phyloP scores from a whole-genome alignment of 208 protist species.

The Leishmania aethiopica region DNA sequence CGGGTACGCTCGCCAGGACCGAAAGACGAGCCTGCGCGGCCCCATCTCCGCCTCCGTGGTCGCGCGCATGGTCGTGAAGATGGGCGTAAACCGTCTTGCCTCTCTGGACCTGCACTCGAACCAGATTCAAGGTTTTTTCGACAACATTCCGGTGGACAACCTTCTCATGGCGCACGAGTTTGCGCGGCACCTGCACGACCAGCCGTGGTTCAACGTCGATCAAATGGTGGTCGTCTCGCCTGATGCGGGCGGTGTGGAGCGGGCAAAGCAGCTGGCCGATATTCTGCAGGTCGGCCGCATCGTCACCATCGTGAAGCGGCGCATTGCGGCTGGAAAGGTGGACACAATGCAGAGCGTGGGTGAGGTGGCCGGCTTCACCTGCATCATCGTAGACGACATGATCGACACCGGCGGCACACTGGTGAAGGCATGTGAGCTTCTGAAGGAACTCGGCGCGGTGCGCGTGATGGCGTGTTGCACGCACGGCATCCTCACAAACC shows the following conservation, averaged over 20 bases:
- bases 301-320: constrained; percentile 95
- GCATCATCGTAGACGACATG: constrained; percentile 97
- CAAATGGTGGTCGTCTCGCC: constrained; percentile 94
- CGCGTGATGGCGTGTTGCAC: constrained; percentile 94
- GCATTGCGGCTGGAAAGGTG: constrained; percentile 78
- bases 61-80: constrained; percentile 90
- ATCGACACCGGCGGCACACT: constrained; percentile 96
- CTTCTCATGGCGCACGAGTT: constrained; percentile 88
- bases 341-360: constrained; percentile 94
- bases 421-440: constrained; percentile 89
- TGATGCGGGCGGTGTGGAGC: constrained; percentile 95
- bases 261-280: constrained; percentile 91
- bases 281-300: constrained; percentile 87
- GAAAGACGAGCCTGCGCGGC: constrained; percentile 91
- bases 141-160: constrained; percentile 93
- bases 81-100: constrained; percentile 91
- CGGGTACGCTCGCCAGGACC: constrained; percentile 94
- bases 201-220: constrained; percentile 77
- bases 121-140: constrained; percentile 97
- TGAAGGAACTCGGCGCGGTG: constrained; percentile 91
- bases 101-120: constrained; percentile 95
- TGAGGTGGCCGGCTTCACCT: constrained; percentile 91
- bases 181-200: constrained; percentile 62
- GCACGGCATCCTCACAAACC: constrained; percentile 93
- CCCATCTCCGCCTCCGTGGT: constrained; percentile 95